Evolutionary conservation across 768 basidiomycete genomes (phyloP), one percentile per base, ranked within the genome.

Genomic region (Russula sp.): DNA sequence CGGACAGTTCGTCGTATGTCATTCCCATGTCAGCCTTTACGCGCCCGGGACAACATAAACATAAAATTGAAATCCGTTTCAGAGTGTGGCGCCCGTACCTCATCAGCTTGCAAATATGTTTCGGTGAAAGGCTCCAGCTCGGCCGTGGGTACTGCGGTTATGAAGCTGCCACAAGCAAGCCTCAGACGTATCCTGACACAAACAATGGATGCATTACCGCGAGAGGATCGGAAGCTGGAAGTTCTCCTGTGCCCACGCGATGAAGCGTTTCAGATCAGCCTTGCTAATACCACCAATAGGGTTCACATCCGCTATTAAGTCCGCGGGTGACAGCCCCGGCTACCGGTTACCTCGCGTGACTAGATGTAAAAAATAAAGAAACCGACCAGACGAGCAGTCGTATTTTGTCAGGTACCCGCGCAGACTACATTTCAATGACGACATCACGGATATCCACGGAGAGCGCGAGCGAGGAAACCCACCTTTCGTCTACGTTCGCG

Each of bases 211-310:
- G 22, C 11, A 27, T 55, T 35, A 93, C 96, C 84, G 84, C 40
- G 77, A 78, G 49, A 99, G 79, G 61, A 98, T 82, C 0, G 95
- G 95, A 42, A 99, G 76, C 37, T 94, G 84, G 68, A 98, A 97
- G 1, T 85, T 78, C 57, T 76, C 78, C 64, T 83, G 77, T 1
- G 93, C 94, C 68, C 88, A 94, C 0, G 85, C 86, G 65, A 99
- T 97, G 72, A 98, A 98, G 68, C 86, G 88, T 79, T 97, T 99
- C 62, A 98, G 76, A 74, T 98, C 97, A 0, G 94, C 94, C 76
- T 99, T 98, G 73, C 93, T 96, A 72, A 99, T 98, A 0, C 90
- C 92, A 2, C 97, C 97, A 64, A 99, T 99, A 3, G 97, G 97
- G 73, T 99, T 99, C 71, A 99, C 86, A 73, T 99, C 97, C 63